Evolutionary conservation across 169 alveolate genomes (phyloP).

Genomic region (Eimeria sp.): DNA sequence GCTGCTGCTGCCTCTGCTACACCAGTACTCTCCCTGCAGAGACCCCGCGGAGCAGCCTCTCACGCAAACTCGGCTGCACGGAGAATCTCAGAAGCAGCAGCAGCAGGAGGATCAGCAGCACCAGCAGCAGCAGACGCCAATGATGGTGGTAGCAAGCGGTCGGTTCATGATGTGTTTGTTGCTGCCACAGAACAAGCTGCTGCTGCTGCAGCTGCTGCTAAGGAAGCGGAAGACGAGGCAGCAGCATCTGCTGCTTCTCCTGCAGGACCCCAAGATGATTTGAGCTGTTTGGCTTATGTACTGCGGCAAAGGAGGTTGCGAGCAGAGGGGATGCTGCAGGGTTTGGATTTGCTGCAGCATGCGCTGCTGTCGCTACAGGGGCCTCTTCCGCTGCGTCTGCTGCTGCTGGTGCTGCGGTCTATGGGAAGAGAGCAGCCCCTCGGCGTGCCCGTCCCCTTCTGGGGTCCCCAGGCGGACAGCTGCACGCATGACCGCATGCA

Average conservation of each 20-base stretch:
- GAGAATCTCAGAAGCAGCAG: neutral
- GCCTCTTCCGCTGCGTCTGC: slow-evolving; percentile 44
- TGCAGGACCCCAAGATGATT: slow-evolving; percentile 14
- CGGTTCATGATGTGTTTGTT: neutral
- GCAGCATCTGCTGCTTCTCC: slow-evolving; percentile 59
- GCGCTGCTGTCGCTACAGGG: slow-evolving; percentile 37
- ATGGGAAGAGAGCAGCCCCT: slow-evolving; percentile 74
- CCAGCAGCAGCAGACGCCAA: slow-evolving; percentile 17
- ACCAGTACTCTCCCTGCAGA: neutral
- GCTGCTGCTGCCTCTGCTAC: slow-evolving; percentile 60
- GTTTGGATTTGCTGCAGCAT: slow-evolving; percentile 61
- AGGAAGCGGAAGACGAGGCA: slow-evolving; percentile 69
- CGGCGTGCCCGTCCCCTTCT: slow-evolving; percentile 16
- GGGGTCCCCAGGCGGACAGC: neutral
- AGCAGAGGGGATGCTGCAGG: slow-evolving; percentile 71
- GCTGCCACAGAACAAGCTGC: neutral
- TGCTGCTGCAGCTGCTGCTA: slow-evolving; percentile 37
- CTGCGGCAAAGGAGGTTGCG: slow-evolving; percentile 67
- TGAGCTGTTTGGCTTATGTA: slow-evolving; percentile 47
- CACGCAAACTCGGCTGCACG: neutral
- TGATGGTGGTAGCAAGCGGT: neutral
- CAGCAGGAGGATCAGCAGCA: slow-evolving; percentile 33
- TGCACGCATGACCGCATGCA: neutral
- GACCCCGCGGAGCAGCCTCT: neutral
- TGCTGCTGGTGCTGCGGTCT: slow-evolving; percentile 78